Base-by-base conservation (phyloP, 176 grass and related monocot genomes). In the Raddia guianensis region DNA sequence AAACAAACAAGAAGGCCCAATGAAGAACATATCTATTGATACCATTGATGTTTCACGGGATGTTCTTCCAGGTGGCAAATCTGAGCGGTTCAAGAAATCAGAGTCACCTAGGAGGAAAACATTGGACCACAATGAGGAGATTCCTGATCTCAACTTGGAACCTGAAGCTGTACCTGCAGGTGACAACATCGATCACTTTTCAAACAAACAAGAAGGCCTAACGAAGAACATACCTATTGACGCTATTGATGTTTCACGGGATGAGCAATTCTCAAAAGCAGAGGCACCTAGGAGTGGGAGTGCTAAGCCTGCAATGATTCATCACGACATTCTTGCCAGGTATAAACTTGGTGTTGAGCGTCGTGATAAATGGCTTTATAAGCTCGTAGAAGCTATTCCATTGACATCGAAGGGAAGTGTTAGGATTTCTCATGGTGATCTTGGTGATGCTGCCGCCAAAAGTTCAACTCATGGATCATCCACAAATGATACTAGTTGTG, bases 361-460 rank as follows among this genome's bases (percentile, higher is more conserved):
- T 84, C 92, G 96, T 62, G 96, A 99, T 87, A 95, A 50, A 80
- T 93, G 92, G 90, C 85, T 95, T 55, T 92, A 93, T 85, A 99
- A 95, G 78, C 83, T 99, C 78, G 49, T 99, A 69, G 92, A 93
- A 48, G 84, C 78, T 71, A 79, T 93, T 73, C 83, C 83, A 76
- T 57, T 84, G 3, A 70, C 76, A 72, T 87, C 84, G 61, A 98
- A 80, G 66, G 95, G 89, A 75, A 77, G 60, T 84, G 75, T 63
- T 61, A 49, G 78, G 57, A 58, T 68, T 74, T 88, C 85, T 49
- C 77, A 76, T 83, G 82, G 75, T 68, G 71, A 70, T 49, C 47
- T 65, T 53, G 73, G 40, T 48, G 40, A 34, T 75, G 55, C 63
- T 18, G 20, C 45, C 42, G 27, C 27, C 27, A 91, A 70, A 83